Percentiles rank a stretch among this genome's conserved stretches.
Evolutionary conservation across 192 early-diverging fungal species (phyloP).

Genomic region (Podila epicladia): DNA sequence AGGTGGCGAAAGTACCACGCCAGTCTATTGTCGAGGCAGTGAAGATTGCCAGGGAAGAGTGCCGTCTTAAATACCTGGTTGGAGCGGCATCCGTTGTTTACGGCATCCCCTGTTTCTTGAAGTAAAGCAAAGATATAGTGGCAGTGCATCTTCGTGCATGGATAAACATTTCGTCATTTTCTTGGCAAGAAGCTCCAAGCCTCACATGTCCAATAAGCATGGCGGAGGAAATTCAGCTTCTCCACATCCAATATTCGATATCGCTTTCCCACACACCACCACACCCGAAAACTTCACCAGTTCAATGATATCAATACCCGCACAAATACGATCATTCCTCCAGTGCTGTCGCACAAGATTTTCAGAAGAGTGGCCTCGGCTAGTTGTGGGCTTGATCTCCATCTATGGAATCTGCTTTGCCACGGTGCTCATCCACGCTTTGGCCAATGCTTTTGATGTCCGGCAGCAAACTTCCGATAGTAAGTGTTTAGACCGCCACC

Average conservation of each 20-base stretch:
- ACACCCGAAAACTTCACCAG: too few relatives aligned
- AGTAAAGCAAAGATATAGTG: too few relatives aligned
- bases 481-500: neutral
- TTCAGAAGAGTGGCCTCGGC: conserved; percentile 22
- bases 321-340: too few relatives aligned
- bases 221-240: too few relatives aligned
- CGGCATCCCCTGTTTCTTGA: conserved; percentile 74
- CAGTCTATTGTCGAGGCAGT: conserved; percentile 83
- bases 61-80: conserved; percentile 83
- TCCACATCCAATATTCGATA: neutral
- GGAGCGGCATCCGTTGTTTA: conserved; percentile 96
- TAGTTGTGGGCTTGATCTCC: conserved; percentile 31
- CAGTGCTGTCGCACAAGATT: conserved; percentile 9
- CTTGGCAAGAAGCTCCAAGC: too few relatives aligned
- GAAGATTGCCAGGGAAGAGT: conserved; percentile 71
- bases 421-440: conserved; percentile 2
- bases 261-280: neutral
- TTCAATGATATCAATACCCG: too few relatives aligned
- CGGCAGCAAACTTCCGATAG: neutral
- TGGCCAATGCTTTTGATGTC: conserved; percentile 13
- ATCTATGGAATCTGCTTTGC: conserved; percentile 40
- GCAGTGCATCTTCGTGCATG: too few relatives aligned
- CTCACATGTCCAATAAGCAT: too few relatives aligned
- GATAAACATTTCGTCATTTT: too few relatives aligned
- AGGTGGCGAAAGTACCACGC: conserved; percentile 5